phyloP scores from a whole-genome alignment of 2,329 filamentous ascomycete species.

The Penicillium sp. region DNA sequence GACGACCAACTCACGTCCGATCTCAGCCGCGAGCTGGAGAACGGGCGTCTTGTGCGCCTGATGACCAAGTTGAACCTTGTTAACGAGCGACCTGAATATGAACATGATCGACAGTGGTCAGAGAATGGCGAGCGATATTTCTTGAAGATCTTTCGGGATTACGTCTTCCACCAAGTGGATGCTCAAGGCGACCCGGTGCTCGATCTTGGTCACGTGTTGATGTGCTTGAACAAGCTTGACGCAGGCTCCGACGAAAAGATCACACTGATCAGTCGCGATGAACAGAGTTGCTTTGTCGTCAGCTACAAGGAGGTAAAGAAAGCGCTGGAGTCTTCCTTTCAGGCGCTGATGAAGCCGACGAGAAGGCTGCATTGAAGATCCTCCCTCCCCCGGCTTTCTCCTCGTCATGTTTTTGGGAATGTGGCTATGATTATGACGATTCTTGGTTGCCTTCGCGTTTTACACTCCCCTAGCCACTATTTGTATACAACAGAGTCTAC shows the following conservation, averaged over 20 bases:
- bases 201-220: conserved; percentile 82
- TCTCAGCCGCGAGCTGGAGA: conserved; percentile 79
- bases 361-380: conserved; percentile 35
- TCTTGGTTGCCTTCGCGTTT: conserved; percentile 6
- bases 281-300: conserved; percentile 83
- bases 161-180: conserved; percentile 95
- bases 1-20: conserved; percentile 71
- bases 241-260: conserved; percentile 84
- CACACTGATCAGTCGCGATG: conserved; percentile 80
- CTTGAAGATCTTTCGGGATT: conserved; percentile 92
- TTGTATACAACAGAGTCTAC: not conserved
- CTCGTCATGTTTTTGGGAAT: conserved; percentile 8
- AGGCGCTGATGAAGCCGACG: conserved; percentile 52
- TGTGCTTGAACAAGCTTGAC: conserved; percentile 87
- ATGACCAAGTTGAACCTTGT: conserved; percentile 80
- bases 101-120: conserved; percentile 75
- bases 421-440: conserved; percentile 6
- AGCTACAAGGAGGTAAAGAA: conserved; percentile 84
- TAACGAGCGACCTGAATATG: conserved; percentile 84
- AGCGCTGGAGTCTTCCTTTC: conserved; percentile 59
- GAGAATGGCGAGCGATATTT: conserved; percentile 91
- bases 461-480: not conserved
- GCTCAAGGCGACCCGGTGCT: conserved; percentile 76
- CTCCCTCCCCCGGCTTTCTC: not conserved
- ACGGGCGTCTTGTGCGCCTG: conserved; percentile 77